Evolutionary conservation across 805 yeast genomes (phyloP), one percentile per base, ranked within the genome.

Genomic region (Metschnikowia proteae): DNA sequence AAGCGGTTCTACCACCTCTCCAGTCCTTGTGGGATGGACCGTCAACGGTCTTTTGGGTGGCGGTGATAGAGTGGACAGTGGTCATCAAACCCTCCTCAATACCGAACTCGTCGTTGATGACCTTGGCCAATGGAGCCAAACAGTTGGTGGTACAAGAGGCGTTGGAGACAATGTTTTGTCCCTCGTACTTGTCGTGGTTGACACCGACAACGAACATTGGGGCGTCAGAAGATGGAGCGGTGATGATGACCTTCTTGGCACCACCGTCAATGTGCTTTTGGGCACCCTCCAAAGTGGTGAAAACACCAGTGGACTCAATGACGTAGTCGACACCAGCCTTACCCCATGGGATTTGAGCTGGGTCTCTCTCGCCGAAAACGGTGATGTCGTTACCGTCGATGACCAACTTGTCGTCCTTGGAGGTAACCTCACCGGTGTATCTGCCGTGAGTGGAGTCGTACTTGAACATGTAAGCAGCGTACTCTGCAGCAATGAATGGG

Each of bases 1-100:
- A 85, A 69, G 96, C 96, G 63, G 96, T 86, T 80, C 96, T 86
- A 73, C 96, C 96, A 72, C 96, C 96, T 83, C 96, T 86, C 96
- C 96, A 89, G 81, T 89, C 96, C 82, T 89, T 89, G 82, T 84
- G 89, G 71, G 96, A 88, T 64, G 96, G 95, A 76, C 96, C 96
- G 73, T 89, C 96, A 59, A 89, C 96, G 55, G 95, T 86, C 84
- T 89, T 89, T 77, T 89, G 96, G 65, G 96, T 86, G 62, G 96
- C 96, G 60, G 96, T 89, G 76, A 88, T 86, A 68, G 96, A 87
- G 83, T 89, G 96, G 60, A 89, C 91, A 56, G 96, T 89, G 75
- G 96, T 89, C 96, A 89, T 89, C 68, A 89, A 80, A 75, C 95
- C 96, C 74, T 88, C 89, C 67, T 84, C 87, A 64, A 89, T 84